Evolutionary conservation across 108 stramenopile species (phyloP), one percentile per base, ranked within the genome.

Genomic region (Schizochytrium sp.): DNA sequence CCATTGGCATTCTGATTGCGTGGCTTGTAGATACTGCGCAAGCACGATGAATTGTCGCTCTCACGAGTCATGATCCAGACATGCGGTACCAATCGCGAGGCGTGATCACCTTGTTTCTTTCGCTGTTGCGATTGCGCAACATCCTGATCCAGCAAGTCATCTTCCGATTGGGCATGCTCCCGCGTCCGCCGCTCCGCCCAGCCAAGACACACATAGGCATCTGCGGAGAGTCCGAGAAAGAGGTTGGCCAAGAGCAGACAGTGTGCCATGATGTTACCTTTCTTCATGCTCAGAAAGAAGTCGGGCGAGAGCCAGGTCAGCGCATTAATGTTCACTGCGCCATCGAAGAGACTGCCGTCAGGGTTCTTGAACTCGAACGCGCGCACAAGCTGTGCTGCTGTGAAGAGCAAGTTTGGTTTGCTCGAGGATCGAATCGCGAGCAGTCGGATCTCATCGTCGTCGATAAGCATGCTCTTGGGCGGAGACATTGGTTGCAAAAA

Each of bases 161-260:
- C 2, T 34, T 34, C 34, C 34, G 34, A 34, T 34, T 34, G 34
- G 34, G 34, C 34, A 34, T 34, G 16, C 63, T 41, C 41, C 14
- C 34, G 41, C 41, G 25, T 10, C 14, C 51, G 48, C 10, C 51
- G 76, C 76, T 69, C 48, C 8, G 76, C 76, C 48, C 51, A 83
- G 48, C 76, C 76, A 53, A 83, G 6, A 45, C 76, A 83, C 51
- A 83, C 76, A 34, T 83, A 83, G 12, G 48, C 51, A 34, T 83
- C 76, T 47, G 76, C 76, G 2, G 76, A 83, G 23, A 83, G 76
- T 16, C 76, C 76, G 76, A 83, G 76, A 83, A 83, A 83, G 51
- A 83, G 76, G n/a, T 83, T 83, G 48, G 48, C 45, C 48, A 83
- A 53, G n/a, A 83, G 51, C 48, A 83, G 76, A 3, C 45, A 47